Percentiles rank a stretch among this genome's conserved stretches.
Evolutionary conservation across 441 rosid genomes (phyloP).

Genomic region (Flueggea neowawraea): DNA sequence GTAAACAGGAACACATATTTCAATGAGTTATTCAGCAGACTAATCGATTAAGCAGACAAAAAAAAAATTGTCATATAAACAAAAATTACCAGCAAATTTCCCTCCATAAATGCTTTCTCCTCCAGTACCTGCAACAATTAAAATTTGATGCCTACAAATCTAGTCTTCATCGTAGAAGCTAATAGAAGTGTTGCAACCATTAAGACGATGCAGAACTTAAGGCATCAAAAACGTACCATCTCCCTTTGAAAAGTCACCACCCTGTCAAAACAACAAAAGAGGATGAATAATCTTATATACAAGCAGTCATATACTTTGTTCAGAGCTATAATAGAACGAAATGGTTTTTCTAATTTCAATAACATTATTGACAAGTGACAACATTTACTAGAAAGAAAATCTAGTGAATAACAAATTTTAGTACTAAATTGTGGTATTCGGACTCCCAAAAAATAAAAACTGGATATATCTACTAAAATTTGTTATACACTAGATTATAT

Average conservation of each 20-base stretch:
- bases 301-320: too few species aligned
- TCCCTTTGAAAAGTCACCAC: constrained; percentile 96
- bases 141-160: constrained; percentile 51
- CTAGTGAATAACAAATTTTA: too few species aligned
- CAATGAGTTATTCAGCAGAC: constrained; percentile 8
- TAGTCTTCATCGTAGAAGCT: constrained; percentile 38
- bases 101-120: constrained; percentile 99
- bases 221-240: constrained; percentile 63
- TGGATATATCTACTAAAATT: too few species aligned
- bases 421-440: too few species aligned
- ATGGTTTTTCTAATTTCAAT: too few species aligned
- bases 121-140: constrained; percentile 97
- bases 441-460: too few species aligned
- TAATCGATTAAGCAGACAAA: constrained; percentile 8
- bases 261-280: constrained; percentile 45
- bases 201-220: constrained; percentile 15
- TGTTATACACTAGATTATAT: too few species aligned
- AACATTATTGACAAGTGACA: too few species aligned
- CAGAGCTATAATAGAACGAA: too few species aligned
- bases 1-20: constrained; percentile 20
- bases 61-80: neutral
- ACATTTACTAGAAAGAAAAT: too few species aligned
- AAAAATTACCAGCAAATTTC: constrained; percentile 74
- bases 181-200: constrained; percentile 33
- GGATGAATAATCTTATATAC: constrained; percentile 5